phyloP scores from a whole-genome alignment of 495 filamentous ascomycete genomes.

The Penicillium daleae region DNA sequence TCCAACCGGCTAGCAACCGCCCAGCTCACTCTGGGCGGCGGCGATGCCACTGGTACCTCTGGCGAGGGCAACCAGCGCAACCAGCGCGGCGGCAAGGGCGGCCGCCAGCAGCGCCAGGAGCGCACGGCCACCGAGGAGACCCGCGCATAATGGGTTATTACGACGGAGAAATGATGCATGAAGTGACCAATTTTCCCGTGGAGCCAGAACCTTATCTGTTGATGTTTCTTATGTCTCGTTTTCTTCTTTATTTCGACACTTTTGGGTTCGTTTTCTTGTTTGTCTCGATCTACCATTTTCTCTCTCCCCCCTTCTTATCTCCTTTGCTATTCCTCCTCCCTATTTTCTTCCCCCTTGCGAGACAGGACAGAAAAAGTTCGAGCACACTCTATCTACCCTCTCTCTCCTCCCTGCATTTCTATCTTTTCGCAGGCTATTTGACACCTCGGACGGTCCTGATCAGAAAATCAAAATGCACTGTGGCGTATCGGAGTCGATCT shows the following conservation, averaged over 20 bases:
- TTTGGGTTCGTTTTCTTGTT: constrained; percentile 20
- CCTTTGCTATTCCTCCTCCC: constrained; percentile 23
- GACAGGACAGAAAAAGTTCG: constrained; percentile 13
- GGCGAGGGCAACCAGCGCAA: constrained; percentile 43
- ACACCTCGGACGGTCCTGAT: constrained; percentile 10
- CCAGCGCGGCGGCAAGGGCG: constrained; percentile 55
- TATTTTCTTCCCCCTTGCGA: constrained; percentile 17
- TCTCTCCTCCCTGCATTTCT: constrained; percentile 13
- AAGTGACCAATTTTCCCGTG: constrained; percentile 28
- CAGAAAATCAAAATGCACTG: constrained; percentile 22
- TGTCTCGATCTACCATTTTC: constrained; percentile 22
- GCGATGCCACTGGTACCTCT: constrained; percentile 41
- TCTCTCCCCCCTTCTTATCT: constrained; percentile 27
- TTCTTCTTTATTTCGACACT: constrained; percentile 17
- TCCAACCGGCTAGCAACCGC: constrained; percentile 91
- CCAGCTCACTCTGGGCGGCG: constrained; percentile 66
- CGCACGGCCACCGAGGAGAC: constrained; percentile 42
- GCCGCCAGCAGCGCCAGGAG: constrained; percentile 51
- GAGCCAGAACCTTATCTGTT: constrained; percentile 21
- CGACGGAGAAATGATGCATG: constrained; percentile 32
- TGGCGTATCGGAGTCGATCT: constrained; percentile 48
- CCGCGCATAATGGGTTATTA: constrained; percentile 41
- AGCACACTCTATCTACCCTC: constrained; percentile 7
- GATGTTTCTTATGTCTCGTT: constrained; percentile 31
- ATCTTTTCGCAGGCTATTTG: constrained; percentile 12